These are phyloP conservation scores for Geranium rotundifolium DNA, from an alignment of 345 rosid genomes.

Conservation along the genomic window DNA sequence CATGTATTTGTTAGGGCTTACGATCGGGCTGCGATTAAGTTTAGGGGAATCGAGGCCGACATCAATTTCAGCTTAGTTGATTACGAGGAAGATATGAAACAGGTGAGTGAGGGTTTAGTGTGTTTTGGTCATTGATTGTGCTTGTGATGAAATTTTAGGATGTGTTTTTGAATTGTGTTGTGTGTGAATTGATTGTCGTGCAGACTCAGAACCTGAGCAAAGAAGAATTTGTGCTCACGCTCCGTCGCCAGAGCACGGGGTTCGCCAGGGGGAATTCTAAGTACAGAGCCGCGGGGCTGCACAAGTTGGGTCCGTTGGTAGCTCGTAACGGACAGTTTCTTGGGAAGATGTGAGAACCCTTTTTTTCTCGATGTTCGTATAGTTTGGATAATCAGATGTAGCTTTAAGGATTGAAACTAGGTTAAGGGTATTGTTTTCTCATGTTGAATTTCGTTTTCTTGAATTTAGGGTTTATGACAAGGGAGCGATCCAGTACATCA, in stretches of 20 bases:
- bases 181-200: slow-evolving; percentile 1
- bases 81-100: slow-evolving; percentile 48
- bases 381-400: too few relatives aligned
- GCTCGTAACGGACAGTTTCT: slow-evolving; percentile 50
- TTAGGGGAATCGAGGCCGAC: slow-evolving; percentile 63
- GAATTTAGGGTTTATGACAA: slow-evolving; percentile 43
- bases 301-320: slow-evolving; percentile 53
- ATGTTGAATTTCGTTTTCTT: slow-evolving; percentile 27
- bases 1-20: slow-evolving; percentile 32
- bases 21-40: slow-evolving; percentile 72
- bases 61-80: slow-evolving; percentile 43
- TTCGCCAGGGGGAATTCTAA: slow-evolving; percentile 53
- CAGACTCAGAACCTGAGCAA: slow-evolving; percentile 40
- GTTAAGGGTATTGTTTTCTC: too few relatives aligned
- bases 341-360: slow-evolving; percentile 44
- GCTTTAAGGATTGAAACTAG: slow-evolving; percentile 43
- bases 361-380: slow-evolving; percentile 13
- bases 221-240: slow-evolving; percentile 51
- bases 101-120: slow-evolving; percentile 26
- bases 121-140: neutral
- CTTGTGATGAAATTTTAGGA: neutral
- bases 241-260: slow-evolving; percentile 60
- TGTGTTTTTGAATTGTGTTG: neutral
- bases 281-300: slow-evolving; percentile 45
- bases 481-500: too few relatives aligned